Base-by-base conservation (phyloP, 371 early-diverging fungal species). In the Apophysomyces ossiformis region DNA sequence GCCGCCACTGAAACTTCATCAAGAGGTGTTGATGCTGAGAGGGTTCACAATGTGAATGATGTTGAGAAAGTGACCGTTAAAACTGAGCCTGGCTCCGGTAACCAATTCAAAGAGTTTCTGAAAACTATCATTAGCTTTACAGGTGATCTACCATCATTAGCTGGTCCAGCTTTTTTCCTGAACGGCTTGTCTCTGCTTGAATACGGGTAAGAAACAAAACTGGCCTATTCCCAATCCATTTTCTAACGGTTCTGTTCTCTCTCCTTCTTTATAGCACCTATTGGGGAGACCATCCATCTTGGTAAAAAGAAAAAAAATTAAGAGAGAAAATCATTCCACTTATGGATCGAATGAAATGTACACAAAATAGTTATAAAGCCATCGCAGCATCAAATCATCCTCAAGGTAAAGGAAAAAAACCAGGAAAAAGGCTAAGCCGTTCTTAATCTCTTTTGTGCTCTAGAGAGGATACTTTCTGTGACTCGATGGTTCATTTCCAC, bases 401-500 rank as follows among this genome's bases (percentile, higher is more conserved):
- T 16, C 84, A 85, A 71, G 78, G 79, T 81, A 77, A 50, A 58
- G 32, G 32, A 3, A 3, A 41, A 61, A 37, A 61, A 21, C 38
- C 43, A 38, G 32, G 36, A 37, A 7, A 36, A 39, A 37, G 15
- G 57, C 16, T n/a, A 32, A 43, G 46, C 8, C 13, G 5, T 26
- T 47, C 3, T n/a, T 46, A 16, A 60, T n/a, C 16, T 32, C n/a
- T 63, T 39, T 12, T 44, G 21, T 39, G 37, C 0, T 26, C 32
- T 3, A 77, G 90, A 90, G 62, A 87, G 92, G 57, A 88, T 90
- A 72, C 69, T 86, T 66, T 86, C 83, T 36, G 89, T 86, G 21
- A 78, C 86, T n/a, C 83, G 87, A 37, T 92, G 91, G 91, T 92
- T 89, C 66, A 84, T 91, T 62, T 91, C 91, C 13, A 89, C 90